phyloP scores from a whole-genome alignment of 2,329 filamentous ascomycete species.

The Aschersonia sp. region DNA sequence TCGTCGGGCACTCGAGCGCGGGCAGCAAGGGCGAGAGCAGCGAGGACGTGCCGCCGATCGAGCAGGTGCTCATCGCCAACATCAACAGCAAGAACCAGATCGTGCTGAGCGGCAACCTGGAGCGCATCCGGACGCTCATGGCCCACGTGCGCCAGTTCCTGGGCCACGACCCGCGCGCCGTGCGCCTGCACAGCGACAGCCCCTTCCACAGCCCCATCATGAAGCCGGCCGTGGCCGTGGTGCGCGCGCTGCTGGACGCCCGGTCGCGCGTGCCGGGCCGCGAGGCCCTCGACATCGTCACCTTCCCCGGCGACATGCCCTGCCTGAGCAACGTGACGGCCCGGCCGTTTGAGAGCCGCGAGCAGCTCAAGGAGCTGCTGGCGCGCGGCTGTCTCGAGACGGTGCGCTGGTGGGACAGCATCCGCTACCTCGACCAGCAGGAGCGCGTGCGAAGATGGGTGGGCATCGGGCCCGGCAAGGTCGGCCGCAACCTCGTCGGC shows the following conservation, averaged over 20 bases:
- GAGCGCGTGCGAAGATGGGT: constrained; percentile 73
- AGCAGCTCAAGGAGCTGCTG: constrained; percentile 64
- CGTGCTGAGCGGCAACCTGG: constrained; percentile 77
- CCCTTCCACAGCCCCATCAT: constrained; percentile 90
- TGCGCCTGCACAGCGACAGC: constrained; percentile 72
- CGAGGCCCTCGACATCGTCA: constrained; percentile 49
- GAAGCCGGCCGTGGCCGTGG: constrained; percentile 64
- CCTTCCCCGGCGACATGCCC: constrained; percentile 59
- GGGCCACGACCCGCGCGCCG: constrained; percentile 79
- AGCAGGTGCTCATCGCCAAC: constrained; percentile 84
- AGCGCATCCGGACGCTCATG: constrained; percentile 65
- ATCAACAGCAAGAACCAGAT: constrained; percentile 96
- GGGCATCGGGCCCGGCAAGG: constrained; percentile 85
- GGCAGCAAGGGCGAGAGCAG: constrained; percentile 50
- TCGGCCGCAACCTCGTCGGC: constrained; percentile 82
- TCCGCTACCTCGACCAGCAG: constrained; percentile 76
- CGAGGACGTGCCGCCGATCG: constrained; percentile 56
- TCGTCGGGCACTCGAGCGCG: constrained; percentile 55
- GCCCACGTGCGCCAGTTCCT: constrained; percentile 79
- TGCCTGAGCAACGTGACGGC: constrained; percentile 82
- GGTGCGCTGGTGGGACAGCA: constrained; percentile 87
- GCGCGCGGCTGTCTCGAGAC: constrained; percentile 80
- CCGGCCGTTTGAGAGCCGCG: constrained; percentile 57
- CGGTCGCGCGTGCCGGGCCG: constrained; percentile 38
- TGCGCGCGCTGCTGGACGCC: constrained; percentile 52